Evolutionary conservation across 164 flowering plant species (phyloP).

Genomic region (Liriodendron chinense): DNA sequence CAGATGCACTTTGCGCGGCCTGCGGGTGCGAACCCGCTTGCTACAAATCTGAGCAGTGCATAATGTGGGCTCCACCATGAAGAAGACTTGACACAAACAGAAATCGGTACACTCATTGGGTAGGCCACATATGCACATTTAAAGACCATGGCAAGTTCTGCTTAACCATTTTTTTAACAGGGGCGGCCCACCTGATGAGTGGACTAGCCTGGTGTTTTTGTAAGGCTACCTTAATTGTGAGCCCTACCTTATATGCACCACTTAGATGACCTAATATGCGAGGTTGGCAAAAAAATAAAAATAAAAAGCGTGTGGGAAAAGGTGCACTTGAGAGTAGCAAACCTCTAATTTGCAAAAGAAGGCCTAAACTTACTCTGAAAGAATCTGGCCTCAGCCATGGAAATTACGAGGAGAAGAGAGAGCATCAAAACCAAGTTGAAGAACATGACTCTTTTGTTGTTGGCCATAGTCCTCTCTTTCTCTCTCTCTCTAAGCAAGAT

Average conservation of each 20-base stretch:
- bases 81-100: not conserved
- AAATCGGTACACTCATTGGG: not conserved
- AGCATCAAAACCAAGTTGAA: constrained; percentile 7
- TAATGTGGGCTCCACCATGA: too few species aligned
- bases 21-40: too few species aligned
- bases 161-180: too few species aligned
- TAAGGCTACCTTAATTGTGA: too few species aligned
- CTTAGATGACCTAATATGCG: not conserved
- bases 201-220: not conserved
- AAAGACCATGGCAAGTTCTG: not conserved
- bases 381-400: constrained; percentile 7
- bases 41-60: too few species aligned
- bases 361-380: not conserved
- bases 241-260: not conserved
- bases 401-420: constrained; percentile 9
- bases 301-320: not conserved
- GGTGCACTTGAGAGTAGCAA: not conserved
- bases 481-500: not conserved
- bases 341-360: not conserved
- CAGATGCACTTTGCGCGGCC: too few species aligned
- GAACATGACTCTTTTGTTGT: not conserved
- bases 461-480: not conserved
- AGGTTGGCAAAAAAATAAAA: not conserved
- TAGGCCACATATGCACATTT: not conserved
- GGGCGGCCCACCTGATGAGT: not conserved